A percentile compares a stretch with the other conserved stretches of the same genome.
Evolutionary conservation across 1,284 basidiomycete genomes (phyloP).

Genomic region (Ganoderma multipileum): DNA sequence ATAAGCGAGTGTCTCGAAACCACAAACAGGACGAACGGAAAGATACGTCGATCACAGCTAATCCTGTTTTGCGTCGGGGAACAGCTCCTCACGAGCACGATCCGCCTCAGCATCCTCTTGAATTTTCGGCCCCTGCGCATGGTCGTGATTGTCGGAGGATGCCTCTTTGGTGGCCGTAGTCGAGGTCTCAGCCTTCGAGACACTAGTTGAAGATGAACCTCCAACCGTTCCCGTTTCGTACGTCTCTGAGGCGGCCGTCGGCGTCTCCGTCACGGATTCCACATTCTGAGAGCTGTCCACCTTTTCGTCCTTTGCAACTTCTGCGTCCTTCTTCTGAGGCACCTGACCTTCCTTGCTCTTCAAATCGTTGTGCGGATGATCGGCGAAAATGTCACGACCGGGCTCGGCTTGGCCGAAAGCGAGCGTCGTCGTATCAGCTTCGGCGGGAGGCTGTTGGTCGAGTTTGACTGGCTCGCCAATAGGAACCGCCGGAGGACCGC

Average conservation of each 20-base stretch:
- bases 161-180: conserved; percentile 8
- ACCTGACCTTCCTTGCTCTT: conserved; percentile 29
- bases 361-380: conserved; percentile 34
- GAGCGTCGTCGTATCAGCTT: conserved; percentile 46
- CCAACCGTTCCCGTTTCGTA: background rate
- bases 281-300: conserved; percentile 17
- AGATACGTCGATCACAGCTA: background rate
- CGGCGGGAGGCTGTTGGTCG: conserved; percentile 24
- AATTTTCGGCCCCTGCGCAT: conserved; percentile 25
- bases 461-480: conserved; percentile 46
- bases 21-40: background rate
- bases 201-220: background rate
- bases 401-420: conserved; percentile 65
- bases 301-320: background rate
- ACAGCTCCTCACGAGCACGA: conserved; percentile 41
- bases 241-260: conserved; percentile 1
- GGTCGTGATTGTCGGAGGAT: conserved; percentile 14
- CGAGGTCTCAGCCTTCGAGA: background rate
- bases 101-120: conserved; percentile 44
- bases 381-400: conserved; percentile 71
- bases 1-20: background rate
- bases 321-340: conserved; percentile 12
- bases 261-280: conserved; percentile 12
- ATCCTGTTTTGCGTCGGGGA: conserved; percentile 26
- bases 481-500: conserved; percentile 43